phyloP scores from a whole-genome alignment of 257 asterid genomes.

The Plantago major region DNA sequence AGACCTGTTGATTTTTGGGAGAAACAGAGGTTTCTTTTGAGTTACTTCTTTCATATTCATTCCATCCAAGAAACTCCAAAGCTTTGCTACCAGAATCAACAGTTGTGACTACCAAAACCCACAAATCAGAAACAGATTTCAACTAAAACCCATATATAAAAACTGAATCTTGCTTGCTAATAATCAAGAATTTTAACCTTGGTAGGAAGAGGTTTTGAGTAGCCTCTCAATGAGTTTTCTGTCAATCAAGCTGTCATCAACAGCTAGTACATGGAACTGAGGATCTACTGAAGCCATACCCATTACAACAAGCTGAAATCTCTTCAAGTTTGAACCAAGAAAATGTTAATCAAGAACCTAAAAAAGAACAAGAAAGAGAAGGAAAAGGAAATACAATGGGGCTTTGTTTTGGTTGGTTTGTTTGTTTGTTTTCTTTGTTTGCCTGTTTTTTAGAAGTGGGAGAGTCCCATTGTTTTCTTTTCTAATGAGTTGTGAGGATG shows the following conservation, averaged over 20 bases:
- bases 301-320: conserved; percentile 8
- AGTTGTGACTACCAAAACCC: conserved; percentile 44
- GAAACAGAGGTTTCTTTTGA: conserved; percentile 30
- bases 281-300: conserved; percentile 29
- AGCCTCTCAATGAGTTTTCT: conserved; percentile 57
- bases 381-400: no score
- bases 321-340: background rate
- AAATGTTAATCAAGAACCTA: background rate
- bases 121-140: conserved; percentile 4
- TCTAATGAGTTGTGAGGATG: background rate
- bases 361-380: background rate
- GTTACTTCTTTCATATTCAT: conserved; percentile 25
- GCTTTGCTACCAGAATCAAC: conserved; percentile 68
- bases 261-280: conserved; percentile 62
- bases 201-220: conserved; percentile 44
- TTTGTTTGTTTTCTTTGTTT: background rate
- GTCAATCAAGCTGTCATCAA: conserved; percentile 58
- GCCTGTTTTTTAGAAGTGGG: background rate
- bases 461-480: background rate
- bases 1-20: conserved; percentile 41
- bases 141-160: background rate
- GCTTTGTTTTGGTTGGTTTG: background rate
- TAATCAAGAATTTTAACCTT: conserved; percentile 22
- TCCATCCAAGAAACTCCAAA: conserved; percentile 51
- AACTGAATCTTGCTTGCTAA: background rate